Percentiles rank a stretch among this genome's conserved stretches.
Conservation (phyloP, 2,329 filamentous ascomycete genomes). For the Aspergillus flavus region DNA sequence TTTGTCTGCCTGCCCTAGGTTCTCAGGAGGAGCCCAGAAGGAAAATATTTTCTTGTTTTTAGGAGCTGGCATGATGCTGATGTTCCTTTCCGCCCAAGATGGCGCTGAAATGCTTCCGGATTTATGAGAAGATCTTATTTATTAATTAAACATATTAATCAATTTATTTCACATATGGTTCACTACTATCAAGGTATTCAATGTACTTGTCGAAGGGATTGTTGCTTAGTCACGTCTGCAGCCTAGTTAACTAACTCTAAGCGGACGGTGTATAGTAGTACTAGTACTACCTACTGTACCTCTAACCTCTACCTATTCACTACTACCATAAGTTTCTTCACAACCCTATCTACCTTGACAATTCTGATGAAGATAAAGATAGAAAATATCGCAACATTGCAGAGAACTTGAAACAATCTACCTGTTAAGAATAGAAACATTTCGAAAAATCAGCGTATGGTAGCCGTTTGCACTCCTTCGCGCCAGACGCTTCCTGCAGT, state of each 20-base stretch:
- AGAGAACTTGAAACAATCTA: conserved; percentile 5
- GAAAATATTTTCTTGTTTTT: conserved; percentile 3
- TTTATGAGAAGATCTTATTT: conserved; percentile 11
- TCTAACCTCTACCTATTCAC: no score
- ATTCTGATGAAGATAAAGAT: neutral
- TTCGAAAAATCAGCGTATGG: neutral
- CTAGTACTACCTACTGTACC: no score
- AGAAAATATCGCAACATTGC: conserved; percentile 1
- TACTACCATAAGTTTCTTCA: neutral
- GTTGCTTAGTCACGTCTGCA: neutral
- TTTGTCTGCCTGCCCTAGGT: conserved; percentile 5
- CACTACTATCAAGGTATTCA: neutral
- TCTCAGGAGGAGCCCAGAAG: conserved; percentile 4
- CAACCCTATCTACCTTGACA: neutral
- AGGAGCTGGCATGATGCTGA: conserved; percentile 6
- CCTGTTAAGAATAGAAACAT: conserved; percentile 5
- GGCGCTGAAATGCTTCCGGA: conserved; percentile 22
- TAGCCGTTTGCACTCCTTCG: neutral
- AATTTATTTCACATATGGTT: neutral
- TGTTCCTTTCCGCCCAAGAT: conserved; percentile 12
- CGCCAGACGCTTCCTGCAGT: neutral
- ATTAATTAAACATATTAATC: conserved; percentile 18
- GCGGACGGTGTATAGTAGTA: neutral
- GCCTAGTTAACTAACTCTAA: neutral
- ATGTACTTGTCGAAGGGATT: neutral